These are phyloP conservation scores for Syncephalastrum contaminatum DNA, from an alignment of 371 early-diverging fungal genomes.

Conservation along the genomic window DNA sequence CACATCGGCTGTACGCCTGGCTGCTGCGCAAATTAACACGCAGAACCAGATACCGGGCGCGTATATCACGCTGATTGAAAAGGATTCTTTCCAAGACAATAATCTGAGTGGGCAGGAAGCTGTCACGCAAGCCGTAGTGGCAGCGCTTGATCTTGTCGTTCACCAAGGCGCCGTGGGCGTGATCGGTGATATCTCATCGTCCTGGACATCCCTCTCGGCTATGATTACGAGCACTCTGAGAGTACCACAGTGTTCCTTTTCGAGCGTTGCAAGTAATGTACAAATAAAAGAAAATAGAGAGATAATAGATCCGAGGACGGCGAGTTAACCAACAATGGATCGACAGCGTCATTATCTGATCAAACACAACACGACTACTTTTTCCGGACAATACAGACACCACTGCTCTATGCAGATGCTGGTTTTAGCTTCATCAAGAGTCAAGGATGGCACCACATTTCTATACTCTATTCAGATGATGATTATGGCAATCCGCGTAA, in stretches of 20 bases:
- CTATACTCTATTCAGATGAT: constrained; percentile 49
- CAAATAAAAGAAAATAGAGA: background rate
- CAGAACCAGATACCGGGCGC: constrained; percentile 50
- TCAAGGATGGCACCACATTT: constrained; percentile 50
- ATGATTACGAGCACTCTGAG: constrained; percentile 52
- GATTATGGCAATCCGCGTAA: constrained; percentile 52
- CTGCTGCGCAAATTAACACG: constrained; percentile 55
- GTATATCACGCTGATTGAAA: constrained; percentile 53
- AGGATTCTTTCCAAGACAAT: constrained; percentile 52
- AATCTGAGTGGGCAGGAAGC: constrained; percentile 35
- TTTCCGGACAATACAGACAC: constrained; percentile 54
- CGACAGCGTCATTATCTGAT: constrained; percentile 48
- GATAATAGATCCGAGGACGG: background rate
- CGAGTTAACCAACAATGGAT: no score
- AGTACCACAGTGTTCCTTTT: constrained; percentile 59
- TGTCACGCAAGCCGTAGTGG: constrained; percentile 49
- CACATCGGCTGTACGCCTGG: constrained; percentile 53
- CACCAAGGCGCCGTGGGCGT: constrained; percentile 52
- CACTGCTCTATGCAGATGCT: constrained; percentile 45
- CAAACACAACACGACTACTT: constrained; percentile 53
- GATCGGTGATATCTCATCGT: constrained; percentile 56
- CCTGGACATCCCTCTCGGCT: constrained; percentile 52
- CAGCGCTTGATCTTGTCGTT: constrained; percentile 43
- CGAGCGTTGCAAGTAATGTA: constrained; percentile 51
- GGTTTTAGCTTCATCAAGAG: constrained; percentile 44